A percentile compares a stretch with the other conserved stretches of the same genome.
Evolutionary conservation across 371 early-diverging fungal genomes (phyloP).

Genomic region (Haplosporangium sp.): DNA sequence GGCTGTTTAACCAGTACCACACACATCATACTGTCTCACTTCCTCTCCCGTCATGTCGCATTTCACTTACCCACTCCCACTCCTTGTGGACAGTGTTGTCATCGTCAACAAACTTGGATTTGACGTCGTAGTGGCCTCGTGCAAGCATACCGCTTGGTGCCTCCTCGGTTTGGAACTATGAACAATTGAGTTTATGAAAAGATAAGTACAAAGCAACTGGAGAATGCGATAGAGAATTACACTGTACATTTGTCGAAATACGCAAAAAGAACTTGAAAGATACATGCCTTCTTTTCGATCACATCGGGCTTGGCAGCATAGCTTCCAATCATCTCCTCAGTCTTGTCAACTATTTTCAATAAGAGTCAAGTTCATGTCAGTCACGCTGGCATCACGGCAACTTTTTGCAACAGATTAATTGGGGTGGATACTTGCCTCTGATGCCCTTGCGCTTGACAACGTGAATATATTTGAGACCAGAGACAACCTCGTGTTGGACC

Average conservation of each 20-base stretch:
- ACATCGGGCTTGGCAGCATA: conserved; percentile 85
- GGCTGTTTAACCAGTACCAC: no score
- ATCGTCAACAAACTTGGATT: conserved; percentile 68
- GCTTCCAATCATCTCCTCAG: conserved; percentile 96
- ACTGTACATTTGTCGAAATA: no score
- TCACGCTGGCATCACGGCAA: no score
- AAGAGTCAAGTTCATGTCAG: no score
- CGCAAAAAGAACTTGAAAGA: no score
- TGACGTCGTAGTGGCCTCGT: conserved; percentile 89
- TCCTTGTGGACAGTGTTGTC: conserved; percentile 69
- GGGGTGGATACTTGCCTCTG: conserved; percentile 47
- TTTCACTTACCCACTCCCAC: conserved; percentile 65
- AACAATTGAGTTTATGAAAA: background rate
- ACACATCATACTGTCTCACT: background rate
- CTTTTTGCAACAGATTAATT: no score
- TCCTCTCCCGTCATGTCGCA: background rate
- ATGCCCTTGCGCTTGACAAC: conserved; percentile 91
- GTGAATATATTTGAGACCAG: conserved; percentile 95
- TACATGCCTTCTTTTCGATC: conserved; percentile 43
- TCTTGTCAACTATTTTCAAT: conserved; percentile 91
- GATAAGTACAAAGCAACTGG: background rate
- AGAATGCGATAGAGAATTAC: no score
- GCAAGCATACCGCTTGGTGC: conserved; percentile 93
- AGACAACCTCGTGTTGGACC: conserved; percentile 94
- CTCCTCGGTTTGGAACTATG: conserved; percentile 80